Conservation (phyloP, 257 asterid genomes). For the Solanum megistacrolobum region DNA sequence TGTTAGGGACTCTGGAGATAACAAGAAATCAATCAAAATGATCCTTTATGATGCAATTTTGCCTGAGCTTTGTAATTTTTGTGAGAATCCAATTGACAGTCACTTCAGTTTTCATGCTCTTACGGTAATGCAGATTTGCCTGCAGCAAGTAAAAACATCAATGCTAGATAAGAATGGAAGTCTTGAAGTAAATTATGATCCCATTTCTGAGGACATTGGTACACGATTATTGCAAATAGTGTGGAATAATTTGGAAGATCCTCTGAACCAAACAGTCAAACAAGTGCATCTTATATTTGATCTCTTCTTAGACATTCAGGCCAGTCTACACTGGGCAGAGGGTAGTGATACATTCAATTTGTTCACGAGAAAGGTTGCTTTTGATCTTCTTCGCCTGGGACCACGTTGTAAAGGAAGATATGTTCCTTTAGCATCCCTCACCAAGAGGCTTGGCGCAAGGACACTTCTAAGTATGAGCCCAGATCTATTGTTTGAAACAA, state of each 20-base stretch:
- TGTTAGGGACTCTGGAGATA: conserved; percentile 8
- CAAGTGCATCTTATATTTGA: conserved; percentile 94
- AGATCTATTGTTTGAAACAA: conserved; percentile 55
- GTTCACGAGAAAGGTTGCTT: conserved; percentile 59
- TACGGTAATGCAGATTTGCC: conserved; percentile 90
- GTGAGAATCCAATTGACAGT: conserved; percentile 80
- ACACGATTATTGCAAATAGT: conserved; percentile 62
- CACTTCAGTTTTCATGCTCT: conserved; percentile 88
- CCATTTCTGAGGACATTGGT: conserved; percentile 66
- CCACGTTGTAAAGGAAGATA: conserved; percentile 97
- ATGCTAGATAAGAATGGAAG: conserved; percentile 28
- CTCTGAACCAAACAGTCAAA: conserved; percentile 90
- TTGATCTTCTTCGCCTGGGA: conserved; percentile 72
- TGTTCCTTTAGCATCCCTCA: conserved; percentile 73
- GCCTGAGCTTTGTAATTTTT: conserved; percentile 70
- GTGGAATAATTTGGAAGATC: conserved; percentile 97
- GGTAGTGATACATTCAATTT: conserved; percentile 51
- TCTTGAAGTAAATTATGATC: conserved; percentile 27
- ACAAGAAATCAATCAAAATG: conserved; percentile 28
- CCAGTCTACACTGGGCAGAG: conserved; percentile 50
- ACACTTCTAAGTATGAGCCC: conserved; percentile 61
- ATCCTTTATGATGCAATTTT: conserved; percentile 83
- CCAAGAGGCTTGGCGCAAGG: conserved; percentile 80
- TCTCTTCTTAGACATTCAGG: conserved; percentile 74
- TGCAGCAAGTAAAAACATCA: conserved; percentile 88